phyloP scores from a whole-genome alignment of 495 filamentous ascomycete species.

The Filosporella fistucella region DNA sequence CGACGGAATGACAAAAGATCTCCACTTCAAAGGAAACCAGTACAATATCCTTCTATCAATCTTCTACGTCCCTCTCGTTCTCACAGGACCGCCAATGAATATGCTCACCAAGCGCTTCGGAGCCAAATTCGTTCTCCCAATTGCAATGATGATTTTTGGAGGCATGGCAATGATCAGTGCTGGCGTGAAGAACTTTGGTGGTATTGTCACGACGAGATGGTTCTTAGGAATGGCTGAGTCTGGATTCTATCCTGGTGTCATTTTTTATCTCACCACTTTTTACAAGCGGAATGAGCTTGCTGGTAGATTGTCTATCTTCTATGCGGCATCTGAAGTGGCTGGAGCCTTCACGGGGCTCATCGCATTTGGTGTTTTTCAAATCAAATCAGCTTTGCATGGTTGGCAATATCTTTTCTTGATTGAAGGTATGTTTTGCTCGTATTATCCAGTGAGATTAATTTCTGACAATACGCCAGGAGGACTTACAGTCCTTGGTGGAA shows the following conservation, averaged over 20 bases:
- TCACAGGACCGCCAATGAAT: slow-evolving; percentile 42
- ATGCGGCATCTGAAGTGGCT: slow-evolving; percentile 69
- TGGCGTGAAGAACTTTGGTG: slow-evolving; percentile 55
- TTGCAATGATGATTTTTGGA: slow-evolving; percentile 54
- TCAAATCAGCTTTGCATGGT: slow-evolving; percentile 37
- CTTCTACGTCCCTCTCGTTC: slow-evolving; percentile 67
- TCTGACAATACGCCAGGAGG: slow-evolving; percentile 33
- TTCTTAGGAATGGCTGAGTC: slow-evolving; percentile 68
- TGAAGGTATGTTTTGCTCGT: slow-evolving; percentile 31
- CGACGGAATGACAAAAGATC: slow-evolving; percentile 30
- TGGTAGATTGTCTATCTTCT: slow-evolving; percentile 72
- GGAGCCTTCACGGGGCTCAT: slow-evolving; percentile 71
- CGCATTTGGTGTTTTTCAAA: slow-evolving; percentile 74
- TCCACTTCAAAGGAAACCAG: slow-evolving; percentile 53
- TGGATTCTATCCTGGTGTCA: slow-evolving; percentile 68
- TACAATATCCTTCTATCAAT: slow-evolving; percentile 69
- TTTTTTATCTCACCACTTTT: slow-evolving; percentile 52
- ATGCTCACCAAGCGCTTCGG: slow-evolving; percentile 65
- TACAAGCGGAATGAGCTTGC: slow-evolving; percentile 75
- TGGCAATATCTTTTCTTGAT: slow-evolving; percentile 80
- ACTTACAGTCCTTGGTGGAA: slow-evolving; percentile 55
- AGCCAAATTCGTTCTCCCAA: slow-evolving; percentile 53
- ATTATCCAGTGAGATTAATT: background rate
- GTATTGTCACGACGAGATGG: slow-evolving; percentile 62
- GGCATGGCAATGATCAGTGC: slow-evolving; percentile 25